A percentile compares a stretch with the other conserved stretches of the same genome.
Evolutionary conservation across 345 rosid species (phyloP).

Genomic region (Corymbia maculata): DNA sequence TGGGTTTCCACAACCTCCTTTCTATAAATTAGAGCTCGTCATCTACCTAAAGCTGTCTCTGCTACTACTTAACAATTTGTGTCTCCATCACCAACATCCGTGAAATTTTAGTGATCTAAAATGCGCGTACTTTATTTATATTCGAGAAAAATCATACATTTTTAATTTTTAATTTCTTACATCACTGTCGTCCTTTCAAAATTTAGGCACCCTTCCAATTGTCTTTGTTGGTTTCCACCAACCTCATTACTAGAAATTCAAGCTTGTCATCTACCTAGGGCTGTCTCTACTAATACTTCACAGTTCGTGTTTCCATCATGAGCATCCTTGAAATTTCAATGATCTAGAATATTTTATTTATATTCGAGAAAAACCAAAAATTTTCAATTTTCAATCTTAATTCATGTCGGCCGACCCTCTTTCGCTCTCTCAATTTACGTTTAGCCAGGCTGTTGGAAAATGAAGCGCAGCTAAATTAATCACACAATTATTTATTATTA

Average conservation of each 20-base stretch:
- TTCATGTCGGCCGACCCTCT: neutral
- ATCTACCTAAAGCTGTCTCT: neutral
- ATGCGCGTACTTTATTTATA: neutral
- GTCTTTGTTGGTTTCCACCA: neutral
- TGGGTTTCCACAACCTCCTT: neutral
- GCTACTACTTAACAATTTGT: neutral
- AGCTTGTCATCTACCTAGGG: neutral
- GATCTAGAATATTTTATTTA: no score
- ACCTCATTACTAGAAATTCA: neutral
- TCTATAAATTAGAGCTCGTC: neutral
- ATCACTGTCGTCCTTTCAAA: no score
- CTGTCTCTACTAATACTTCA: neutral
- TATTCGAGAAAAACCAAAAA: no score
- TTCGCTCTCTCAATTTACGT: neutral
- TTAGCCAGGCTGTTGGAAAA: neutral
- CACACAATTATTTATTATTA: neutral
- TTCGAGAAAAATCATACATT: neutral
- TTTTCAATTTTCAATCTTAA: neutral
- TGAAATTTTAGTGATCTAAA: neutral
- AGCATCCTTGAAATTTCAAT: neutral
- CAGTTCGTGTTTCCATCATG: neutral
- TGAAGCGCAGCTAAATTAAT: neutral
- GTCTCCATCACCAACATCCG: rapidly evolving
- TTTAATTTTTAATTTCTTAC: neutral
- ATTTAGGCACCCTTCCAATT: no score